Base-by-base conservation (phyloP, 1,139 yeast species). In the Pichiaceae sp. region DNA sequence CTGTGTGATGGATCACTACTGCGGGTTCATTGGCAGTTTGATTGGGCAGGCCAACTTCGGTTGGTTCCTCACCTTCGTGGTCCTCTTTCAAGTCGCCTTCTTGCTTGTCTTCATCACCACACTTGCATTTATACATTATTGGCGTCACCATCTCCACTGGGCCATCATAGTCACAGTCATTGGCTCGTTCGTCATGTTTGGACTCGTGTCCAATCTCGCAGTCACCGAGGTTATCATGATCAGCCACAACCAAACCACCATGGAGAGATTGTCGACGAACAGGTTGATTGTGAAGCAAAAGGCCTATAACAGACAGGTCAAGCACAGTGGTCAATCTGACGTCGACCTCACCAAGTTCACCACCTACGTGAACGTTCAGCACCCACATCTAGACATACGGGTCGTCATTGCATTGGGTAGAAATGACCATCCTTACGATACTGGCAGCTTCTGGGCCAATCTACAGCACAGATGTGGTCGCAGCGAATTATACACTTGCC, bases 1-100 rank as follows among this genome's bases (percentile, higher is more conserved):
- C 0, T 69, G 76, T 1, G 62, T 69, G 40, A 73, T 75, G 51
- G 91, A 81, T 51, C 91, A 81, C 52, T 75, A 64, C 47, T 81
- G 91, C 52, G 46, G 72, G 3, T 78, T 79, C 75, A 54, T 80
- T 3, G 86, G 86, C 0, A 52, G 63, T 0, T 68, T 69, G 2
- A 66, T 81, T 20, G 87, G 85, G 0, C 64, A 67, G 39, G 49
- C 54, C 31, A 81, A 81, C 53, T 75, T 74, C 49, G 42, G 64
- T 27, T 56, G 59, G 16, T 81, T 80, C 44, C 38, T 74, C n/a
- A 70, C 70, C 42, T 76, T 68, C 46, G 49, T 68, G 30, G 34
- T 62, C 6, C 61, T 63, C 54, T 61, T 64, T 32, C 49, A 59
- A 26, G 15, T 49, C 1, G 57, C 59, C 38, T 66, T 62, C 23